phyloP scores from a whole-genome alignment of 202 grass and related monocot genomes.

The Cymbopogon flexuosus region DNA sequence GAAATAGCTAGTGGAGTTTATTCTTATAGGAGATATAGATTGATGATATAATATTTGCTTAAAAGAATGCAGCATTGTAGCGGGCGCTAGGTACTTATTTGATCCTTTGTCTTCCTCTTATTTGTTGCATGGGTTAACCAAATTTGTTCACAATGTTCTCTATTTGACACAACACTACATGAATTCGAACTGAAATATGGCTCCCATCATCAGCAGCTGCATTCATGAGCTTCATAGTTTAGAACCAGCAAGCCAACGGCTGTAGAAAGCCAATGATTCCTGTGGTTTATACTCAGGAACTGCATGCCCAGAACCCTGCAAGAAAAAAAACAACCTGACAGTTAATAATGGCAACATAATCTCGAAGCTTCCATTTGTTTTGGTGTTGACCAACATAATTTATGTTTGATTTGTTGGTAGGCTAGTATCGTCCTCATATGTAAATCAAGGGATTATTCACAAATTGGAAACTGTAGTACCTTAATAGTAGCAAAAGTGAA shows the following conservation, averaged over 20 bases:
- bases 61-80: neutral
- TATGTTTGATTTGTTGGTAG: neutral
- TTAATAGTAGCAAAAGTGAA: conserved; percentile 93
- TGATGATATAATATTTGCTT: neutral
- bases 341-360: neutral
- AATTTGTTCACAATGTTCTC: neutral
- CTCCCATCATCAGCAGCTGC: conserved; percentile 6
- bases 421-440: neutral
- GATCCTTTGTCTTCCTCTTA: conserved; percentile 11
- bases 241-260: conserved; percentile 57
- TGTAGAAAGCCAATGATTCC: conserved; percentile 78
- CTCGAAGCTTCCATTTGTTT: neutral
- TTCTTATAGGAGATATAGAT: too few species aligned
- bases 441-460: neutral
- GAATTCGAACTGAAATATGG: conserved; percentile 4
- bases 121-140: neutral
- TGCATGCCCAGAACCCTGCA: conserved; percentile 76
- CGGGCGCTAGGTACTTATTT: neutral
- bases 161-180: neutral
- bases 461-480: conserved; percentile 55
- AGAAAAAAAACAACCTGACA: neutral
- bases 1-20: too few species aligned
- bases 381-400: neutral
- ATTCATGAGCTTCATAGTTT: conserved; percentile 44
- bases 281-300: conserved; percentile 89